Evolutionary conservation across 441 rosid species (phyloP).

Genomic region (Daphne laureola): DNA sequence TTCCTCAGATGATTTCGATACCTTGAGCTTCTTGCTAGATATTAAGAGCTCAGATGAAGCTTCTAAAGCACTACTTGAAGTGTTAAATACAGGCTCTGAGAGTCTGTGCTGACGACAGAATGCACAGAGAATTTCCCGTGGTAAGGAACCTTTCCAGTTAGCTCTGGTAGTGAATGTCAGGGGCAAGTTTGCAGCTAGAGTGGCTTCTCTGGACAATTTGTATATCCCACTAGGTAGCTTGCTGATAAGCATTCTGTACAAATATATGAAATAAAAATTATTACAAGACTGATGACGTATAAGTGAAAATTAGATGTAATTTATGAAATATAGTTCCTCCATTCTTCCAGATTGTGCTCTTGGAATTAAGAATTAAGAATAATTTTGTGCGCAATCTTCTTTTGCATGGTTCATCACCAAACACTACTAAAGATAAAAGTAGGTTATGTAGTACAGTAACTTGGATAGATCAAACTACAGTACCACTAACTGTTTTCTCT

Average conservation of each 20-base stretch:
- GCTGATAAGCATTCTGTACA: conserved; percentile 50
- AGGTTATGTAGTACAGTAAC: no score
- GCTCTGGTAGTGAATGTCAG: conserved; percentile 51
- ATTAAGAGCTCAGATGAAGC: conserved; percentile 35
- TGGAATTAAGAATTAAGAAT: no score
- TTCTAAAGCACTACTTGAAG: conserved; percentile 30
- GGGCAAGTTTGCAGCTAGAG: conserved; percentile 71
- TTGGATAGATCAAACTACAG: no score
- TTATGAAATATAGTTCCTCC: no score
- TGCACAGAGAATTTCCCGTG: conserved; percentile 64
- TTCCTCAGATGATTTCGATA: conserved; percentile 25
- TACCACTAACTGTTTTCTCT: no score
- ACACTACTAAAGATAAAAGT: no score
- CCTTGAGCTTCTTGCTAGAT: conserved; percentile 49
- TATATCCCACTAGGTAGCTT: conserved; percentile 80
- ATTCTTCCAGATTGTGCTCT: no score
- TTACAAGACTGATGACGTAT: no score
- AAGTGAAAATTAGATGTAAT: no score
- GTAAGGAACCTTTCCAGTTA: conserved; percentile 83
- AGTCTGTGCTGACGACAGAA: conserved; percentile 86
- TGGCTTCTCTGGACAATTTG: conserved; percentile 72
- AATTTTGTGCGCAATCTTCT: no score
- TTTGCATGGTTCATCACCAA: no score
- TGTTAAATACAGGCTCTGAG: conserved; percentile 65
- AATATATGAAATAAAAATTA: conserved; percentile 11